These are phyloP conservation scores for Oryza glaberrima DNA, from an alignment of 176 grass and related monocot genomes.

Conservation along the genomic window DNA sequence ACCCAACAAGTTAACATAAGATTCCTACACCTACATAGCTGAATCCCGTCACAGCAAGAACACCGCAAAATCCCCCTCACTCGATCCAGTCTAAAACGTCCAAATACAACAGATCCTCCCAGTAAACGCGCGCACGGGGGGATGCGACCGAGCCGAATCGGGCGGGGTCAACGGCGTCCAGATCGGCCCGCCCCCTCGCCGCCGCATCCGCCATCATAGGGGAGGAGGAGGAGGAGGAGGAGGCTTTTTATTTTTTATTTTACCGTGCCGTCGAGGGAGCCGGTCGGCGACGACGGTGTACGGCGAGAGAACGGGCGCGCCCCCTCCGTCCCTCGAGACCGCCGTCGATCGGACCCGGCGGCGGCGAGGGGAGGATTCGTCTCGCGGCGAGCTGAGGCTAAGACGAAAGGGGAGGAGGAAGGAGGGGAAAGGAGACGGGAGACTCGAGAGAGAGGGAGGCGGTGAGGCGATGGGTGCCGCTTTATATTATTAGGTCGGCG, in stretches of 20 bases:
- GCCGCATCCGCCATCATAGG: neutral
- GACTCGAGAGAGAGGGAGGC: too few relatives aligned
- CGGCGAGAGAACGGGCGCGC: neutral
- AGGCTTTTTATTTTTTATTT: neutral
- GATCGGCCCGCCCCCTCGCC: conserved; percentile 36
- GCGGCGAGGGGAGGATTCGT: conserved; percentile 17
- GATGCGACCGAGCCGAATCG: conserved; percentile 4
- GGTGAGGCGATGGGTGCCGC: neutral
- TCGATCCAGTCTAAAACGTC: conserved; percentile 27
- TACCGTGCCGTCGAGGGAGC: conserved; percentile 7
- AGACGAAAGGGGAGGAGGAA: neutral
- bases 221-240: neutral
- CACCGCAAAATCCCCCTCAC: neutral
- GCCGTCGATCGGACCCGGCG: conserved; percentile 4
- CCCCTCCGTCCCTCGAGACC: neutral
- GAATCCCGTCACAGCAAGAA: neutral
- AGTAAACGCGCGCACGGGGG: neutral
- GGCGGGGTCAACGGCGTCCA: conserved; percentile 40
- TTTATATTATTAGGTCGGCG: conserved; percentile 29
- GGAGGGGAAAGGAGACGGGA: neutral
- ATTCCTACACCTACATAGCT: conserved; percentile 5
- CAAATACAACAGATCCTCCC: neutral
- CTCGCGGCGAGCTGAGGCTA: conserved; percentile 42
- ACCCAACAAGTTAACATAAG: neutral
- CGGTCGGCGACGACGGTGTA: neutral